Evolutionary conservation across 148 eudicot genomes (phyloP).

Genomic region (Euryodendron excelsum): DNA sequence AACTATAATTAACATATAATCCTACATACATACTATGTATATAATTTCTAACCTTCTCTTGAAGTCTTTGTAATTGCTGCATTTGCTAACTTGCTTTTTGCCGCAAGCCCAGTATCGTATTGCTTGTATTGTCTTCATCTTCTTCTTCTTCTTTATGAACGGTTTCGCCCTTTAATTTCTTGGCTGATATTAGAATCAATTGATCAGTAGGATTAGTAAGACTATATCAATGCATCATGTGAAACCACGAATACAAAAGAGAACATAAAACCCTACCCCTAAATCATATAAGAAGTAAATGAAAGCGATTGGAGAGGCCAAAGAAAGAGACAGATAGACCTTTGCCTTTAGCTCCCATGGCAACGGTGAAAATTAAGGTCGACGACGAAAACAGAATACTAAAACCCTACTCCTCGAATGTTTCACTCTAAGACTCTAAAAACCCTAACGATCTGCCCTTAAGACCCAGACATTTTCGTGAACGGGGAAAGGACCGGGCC

Average conservation of each 20-base stretch:
- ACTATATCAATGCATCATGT: no score
- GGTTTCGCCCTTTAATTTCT: constrained; percentile 26
- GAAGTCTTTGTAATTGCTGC: constrained; percentile 60
- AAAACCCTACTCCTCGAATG: no score
- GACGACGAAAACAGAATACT: background rate
- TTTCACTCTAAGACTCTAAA: no score
- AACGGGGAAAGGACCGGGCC: no score
- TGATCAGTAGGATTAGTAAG: no score
- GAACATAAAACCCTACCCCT: background rate
- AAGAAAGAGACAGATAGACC: constrained; percentile 22
- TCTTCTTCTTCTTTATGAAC: constrained; percentile 28
- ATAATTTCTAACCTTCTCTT: constrained; percentile 51
- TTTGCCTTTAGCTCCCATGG: constrained; percentile 54
- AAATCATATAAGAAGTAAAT: background rate
- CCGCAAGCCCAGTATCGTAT: constrained; percentile 15
- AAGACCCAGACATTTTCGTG: no score
- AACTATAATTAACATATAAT: background rate
- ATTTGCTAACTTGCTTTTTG: constrained; percentile 59
- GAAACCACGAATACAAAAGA: background rate
- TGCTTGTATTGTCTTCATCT: constrained; percentile 18
- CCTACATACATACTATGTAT: background rate
- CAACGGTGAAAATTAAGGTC: background rate
- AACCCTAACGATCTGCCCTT: no score
- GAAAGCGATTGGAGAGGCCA: background rate
- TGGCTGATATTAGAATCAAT: constrained; percentile 32